Evolutionary conservation across 2,329 filamentous ascomycete species (phyloP), one percentile per base, ranked within the genome.

Genomic region (Piedraia hortae): DNA sequence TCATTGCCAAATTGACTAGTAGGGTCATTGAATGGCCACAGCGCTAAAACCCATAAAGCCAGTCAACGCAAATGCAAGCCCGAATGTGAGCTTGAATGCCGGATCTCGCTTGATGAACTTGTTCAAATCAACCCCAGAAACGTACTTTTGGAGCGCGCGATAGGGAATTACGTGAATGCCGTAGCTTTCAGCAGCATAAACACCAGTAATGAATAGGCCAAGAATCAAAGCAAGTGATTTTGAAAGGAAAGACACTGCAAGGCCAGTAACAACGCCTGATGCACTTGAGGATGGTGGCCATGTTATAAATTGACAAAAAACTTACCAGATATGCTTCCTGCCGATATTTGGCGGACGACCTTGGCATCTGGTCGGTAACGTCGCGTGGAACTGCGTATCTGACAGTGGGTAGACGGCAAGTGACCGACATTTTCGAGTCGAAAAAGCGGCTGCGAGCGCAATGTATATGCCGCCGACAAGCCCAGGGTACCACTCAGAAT

Each of bases 21-120:
- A n/a, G n/a, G n/a, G n/a, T n/a, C n/a, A n/a, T n/a, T n/a, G n/a
- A n/a, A n/a, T n/a, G n/a, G n/a, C n/a, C n/a, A n/a, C n/a, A n/a
- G n/a, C n/a, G n/a, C n/a, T n/a, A n/a, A 17, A 17, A 17, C 16
- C 16, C 7, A 7, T 7, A 10, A 71, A 70, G 3, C 59, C 62
- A 21, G 69, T 68, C 36, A 78, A 45, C 12, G 67, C 59, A 45
- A 78, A 78, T 13, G 71, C 70, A 18, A 62, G 37, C n/a, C 64
- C 62, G 41, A 80, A 78, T 3, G 66, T 63, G 11, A 66, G 39
- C 38, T 68, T 70, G 39, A 72, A 69, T 10, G 59, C 58, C 2
- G 61, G 55, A 32, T 64, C 59, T 28, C 57, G 51, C 33, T 57
- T 51, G 23, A 68, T 44, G 20, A 55, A 47, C 4, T 50, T 51